Conservation (phyloP, 176 grass and related monocot species). For the Rhipidocladum racemiflorum region DNA sequence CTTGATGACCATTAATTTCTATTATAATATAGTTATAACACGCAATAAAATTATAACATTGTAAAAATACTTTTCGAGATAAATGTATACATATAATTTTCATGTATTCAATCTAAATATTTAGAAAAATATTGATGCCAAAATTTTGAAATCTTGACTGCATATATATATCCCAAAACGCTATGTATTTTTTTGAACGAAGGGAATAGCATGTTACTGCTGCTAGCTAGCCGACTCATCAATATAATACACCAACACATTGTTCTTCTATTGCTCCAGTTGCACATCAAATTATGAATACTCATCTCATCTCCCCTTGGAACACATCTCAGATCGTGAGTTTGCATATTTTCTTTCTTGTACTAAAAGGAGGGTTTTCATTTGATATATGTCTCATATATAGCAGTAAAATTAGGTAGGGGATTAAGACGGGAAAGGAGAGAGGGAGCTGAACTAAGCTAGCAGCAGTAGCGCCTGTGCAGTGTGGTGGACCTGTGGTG, state of each 20-base stretch:
- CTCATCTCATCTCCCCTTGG: neutral
- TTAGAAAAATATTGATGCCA: too few relatives aligned
- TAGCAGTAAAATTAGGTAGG: neutral
- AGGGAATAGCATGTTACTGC: neutral
- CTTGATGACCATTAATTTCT: too few relatives aligned
- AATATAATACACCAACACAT: neutral
- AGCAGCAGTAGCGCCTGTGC: neutral
- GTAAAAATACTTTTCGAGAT: too few relatives aligned
- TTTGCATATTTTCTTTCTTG: neutral
- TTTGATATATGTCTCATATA: neutral
- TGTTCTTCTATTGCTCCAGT: neutral
- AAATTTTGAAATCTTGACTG: too few relatives aligned
- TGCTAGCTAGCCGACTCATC: neutral
- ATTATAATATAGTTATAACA: too few relatives aligned
- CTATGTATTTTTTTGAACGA: too few relatives aligned
- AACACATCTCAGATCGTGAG: neutral
- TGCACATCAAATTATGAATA: neutral
- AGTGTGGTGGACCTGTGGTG: neutral
- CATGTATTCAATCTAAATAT: too few relatives aligned
- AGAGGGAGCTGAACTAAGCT: too few relatives aligned
- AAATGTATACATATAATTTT: too few relatives aligned
- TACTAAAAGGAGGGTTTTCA: neutral
- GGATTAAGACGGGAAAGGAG: neutral
- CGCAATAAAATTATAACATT: too few relatives aligned
- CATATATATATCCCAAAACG: too few relatives aligned